A percentile compares a stretch with the other conserved stretches of the same genome.
Conservation (phyloP, 2,329 filamentous ascomycete genomes). For the Berkeleyomyces rouxiae region DNA sequence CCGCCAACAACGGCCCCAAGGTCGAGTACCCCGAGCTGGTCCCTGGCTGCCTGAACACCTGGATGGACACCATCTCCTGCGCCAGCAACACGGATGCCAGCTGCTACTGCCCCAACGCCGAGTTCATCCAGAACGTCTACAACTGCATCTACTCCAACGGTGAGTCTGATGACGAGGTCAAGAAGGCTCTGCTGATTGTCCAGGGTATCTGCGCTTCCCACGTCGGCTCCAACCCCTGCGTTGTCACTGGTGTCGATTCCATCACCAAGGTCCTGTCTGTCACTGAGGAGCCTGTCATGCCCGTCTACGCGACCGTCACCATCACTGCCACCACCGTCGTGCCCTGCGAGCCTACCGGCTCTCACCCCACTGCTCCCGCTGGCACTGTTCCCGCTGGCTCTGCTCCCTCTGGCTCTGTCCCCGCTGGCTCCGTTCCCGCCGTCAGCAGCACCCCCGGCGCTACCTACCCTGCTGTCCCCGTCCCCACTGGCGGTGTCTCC, state of each 20-base stretch:
- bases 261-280: slow-evolving; percentile 44
- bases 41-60: slow-evolving; percentile 83
- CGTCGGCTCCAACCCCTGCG: slow-evolving; percentile 62
- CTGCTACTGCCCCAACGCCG: slow-evolving; percentile 73
- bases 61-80: slow-evolving; percentile 60
- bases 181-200: slow-evolving; percentile 64
- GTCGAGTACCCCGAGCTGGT: slow-evolving; percentile 53
- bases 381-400: slow-evolving; percentile 23
- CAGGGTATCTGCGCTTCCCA: slow-evolving; percentile 76
- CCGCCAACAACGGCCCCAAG: slow-evolving; percentile 22
- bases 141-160: slow-evolving; percentile 67
- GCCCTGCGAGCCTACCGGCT: slow-evolving; percentile 15
- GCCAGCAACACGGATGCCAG: slow-evolving; percentile 62
- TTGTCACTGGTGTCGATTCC: slow-evolving; percentile 57
- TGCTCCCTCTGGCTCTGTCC: slow-evolving; percentile 31
- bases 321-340: slow-evolving; percentile 26
- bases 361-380: slow-evolving; percentile 25
- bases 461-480: neutral
- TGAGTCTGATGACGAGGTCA: slow-evolving; percentile 45
- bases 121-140: slow-evolving; percentile 66
- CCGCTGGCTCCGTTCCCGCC: slow-evolving; percentile 14
- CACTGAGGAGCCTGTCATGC: slow-evolving; percentile 17
- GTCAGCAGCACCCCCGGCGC: slow-evolving; percentile 12
- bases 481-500: neutral
- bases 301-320: slow-evolving; percentile 25